Conservation (phyloP, 371 early-diverging fungal genomes). For the Mortierella sp. region DNA sequence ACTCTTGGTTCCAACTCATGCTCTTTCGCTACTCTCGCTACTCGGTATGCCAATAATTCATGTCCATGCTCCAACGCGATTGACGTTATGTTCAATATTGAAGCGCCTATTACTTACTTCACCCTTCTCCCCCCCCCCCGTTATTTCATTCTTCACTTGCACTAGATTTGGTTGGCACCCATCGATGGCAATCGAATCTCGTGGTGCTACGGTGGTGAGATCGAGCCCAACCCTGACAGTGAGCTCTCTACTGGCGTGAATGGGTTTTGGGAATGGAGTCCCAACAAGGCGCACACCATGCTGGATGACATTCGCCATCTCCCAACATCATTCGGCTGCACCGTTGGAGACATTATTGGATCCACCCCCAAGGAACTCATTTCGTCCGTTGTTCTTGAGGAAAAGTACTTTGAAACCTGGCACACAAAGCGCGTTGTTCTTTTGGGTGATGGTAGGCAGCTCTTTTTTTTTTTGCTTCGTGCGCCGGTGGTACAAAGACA, state of each 20-base stretch:
- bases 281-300: constrained; percentile 12
- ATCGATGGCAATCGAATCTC: constrained; percentile 36
- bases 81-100: no score
- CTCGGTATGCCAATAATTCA: constrained; percentile 16
- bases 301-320: constrained; percentile 20
- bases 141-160: neutral
- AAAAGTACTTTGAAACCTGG: constrained; percentile 48
- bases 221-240: neutral
- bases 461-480: neutral
- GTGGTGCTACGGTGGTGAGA: constrained; percentile 44
- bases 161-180: constrained; percentile 46
- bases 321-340: constrained; percentile 33
- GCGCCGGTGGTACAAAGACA: no score
- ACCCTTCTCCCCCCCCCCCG: no score
- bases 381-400: constrained; percentile 44
- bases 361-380: constrained; percentile 37
- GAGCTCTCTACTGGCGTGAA: neutral
- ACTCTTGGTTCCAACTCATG: constrained; percentile 40
- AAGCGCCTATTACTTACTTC: neutral
- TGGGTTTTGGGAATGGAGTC: constrained; percentile 17
- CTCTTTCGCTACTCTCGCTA: constrained; percentile 21
- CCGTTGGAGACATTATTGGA: constrained; percentile 34
- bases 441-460: constrained; percentile 35
- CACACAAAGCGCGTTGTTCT: constrained; percentile 42
- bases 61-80: neutral